A percentile compares a stretch with the other conserved stretches of the same genome.
Evolutionary conservation across 1,139 yeast species (phyloP).

Genomic region (Pichia sp.): DNA sequence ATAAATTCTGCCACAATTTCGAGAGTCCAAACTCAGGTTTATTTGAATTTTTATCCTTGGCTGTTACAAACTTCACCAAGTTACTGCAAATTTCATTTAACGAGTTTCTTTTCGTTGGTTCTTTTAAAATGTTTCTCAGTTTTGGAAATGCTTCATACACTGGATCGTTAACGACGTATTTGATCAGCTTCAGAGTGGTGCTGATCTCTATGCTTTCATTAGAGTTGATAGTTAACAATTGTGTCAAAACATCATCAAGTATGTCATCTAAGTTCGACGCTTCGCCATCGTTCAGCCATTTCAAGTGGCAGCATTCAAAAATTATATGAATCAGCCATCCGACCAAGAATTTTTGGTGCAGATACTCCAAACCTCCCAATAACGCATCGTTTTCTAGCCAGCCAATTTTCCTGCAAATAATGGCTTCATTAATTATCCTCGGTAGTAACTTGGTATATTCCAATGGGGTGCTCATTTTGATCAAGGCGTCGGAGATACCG

Average conservation of each 20-base stretch:
- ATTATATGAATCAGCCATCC: constrained; percentile 38
- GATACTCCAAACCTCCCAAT: constrained; percentile 55
- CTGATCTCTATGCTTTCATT: constrained; percentile 18
- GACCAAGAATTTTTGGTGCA: constrained; percentile 51
- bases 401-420: constrained; percentile 50
- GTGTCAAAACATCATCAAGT: constrained; percentile 13
- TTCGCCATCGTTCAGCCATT: constrained; percentile 14
- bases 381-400: constrained; percentile 40
- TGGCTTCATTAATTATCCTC: constrained; percentile 63
- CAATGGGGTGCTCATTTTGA: constrained; percentile 56
- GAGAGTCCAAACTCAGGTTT: constrained; percentile 6
- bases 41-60: neutral
- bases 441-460: constrained; percentile 69
- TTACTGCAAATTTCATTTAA: constrained; percentile 1
- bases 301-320: constrained; percentile 12
- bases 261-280: constrained; percentile 4
- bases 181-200: constrained; percentile 14
- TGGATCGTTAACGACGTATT: constrained; percentile 13
- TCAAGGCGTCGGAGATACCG: constrained; percentile 78
- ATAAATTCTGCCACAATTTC: constrained; percentile 5
- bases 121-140: neutral
- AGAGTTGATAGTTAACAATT: constrained; percentile 13
- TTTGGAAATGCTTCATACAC: constrained; percentile 6
- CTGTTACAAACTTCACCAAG: constrained; percentile 1
- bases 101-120: neutral